These are phyloP conservation scores for Aspergillus pseudoglaucus DNA, from an alignment of 2,329 filamentous ascomycete genomes.

Conservation along the genomic window DNA sequence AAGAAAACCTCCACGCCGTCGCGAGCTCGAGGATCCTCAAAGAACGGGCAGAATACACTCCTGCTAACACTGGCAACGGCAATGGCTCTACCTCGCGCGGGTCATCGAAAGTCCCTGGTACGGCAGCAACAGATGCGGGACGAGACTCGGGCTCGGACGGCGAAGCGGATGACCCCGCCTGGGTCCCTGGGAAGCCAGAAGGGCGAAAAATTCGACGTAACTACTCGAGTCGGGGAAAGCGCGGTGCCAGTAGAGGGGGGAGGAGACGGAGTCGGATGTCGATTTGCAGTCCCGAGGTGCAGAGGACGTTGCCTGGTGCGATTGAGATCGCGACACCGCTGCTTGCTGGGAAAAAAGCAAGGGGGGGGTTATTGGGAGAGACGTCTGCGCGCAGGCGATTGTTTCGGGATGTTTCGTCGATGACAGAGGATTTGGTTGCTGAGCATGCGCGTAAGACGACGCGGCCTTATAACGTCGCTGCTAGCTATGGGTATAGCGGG, in stretches of 20 bases:
- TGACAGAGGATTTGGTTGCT: constrained; percentile 3
- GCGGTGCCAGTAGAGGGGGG: constrained; percentile 7
- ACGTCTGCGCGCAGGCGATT: constrained; percentile 17
- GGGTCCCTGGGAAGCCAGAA: constrained; percentile 30
- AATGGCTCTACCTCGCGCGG: no score
- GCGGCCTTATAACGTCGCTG: constrained; percentile 15
- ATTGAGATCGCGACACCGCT: constrained; percentile 38
- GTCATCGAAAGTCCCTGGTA: no score
- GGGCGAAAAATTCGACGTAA: constrained; percentile 31
- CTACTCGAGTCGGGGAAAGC: constrained; percentile 29
- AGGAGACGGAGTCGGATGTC: constrained; percentile 23
- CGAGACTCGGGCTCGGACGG: constrained; percentile 26
- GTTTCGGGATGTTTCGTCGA: constrained; percentile 7
- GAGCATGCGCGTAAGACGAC: constrained; percentile 8
- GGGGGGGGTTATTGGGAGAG: constrained; percentile 12
- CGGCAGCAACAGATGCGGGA: constrained; percentile 5
- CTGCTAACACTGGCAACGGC: neutral
- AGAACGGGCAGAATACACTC: constrained; percentile 2
- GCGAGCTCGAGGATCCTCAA: constrained; percentile 14
- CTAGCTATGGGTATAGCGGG: constrained; percentile 15
- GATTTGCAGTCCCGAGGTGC: constrained; percentile 30
- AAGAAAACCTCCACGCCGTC: constrained; percentile 26
- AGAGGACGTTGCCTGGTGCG: constrained; percentile 32
- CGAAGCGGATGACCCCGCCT: constrained; percentile 33
- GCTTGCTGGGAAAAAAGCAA: constrained; percentile 27